These are phyloP conservation scores for Boletus mariae DNA, from an alignment of 1,284 basidiomycete genomes.

Conservation along the genomic window DNA sequence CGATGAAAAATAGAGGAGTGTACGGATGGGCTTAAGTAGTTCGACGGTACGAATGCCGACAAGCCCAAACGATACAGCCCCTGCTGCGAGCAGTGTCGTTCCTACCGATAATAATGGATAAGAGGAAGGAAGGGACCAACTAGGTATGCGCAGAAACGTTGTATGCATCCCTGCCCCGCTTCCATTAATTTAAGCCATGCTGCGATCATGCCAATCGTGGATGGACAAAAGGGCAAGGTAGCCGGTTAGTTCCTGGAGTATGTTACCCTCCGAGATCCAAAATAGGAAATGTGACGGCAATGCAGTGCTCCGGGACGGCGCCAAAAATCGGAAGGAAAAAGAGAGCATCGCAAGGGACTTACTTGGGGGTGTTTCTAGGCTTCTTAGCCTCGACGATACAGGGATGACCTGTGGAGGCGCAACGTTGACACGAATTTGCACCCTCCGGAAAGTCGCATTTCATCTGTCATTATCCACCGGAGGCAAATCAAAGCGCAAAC, in stretches of 20 bases:
- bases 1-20: not conserved
- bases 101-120: conserved; percentile 8
- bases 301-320: conserved; percentile 17
- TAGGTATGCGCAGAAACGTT: not conserved
- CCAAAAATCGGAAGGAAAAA: conserved; percentile 1
- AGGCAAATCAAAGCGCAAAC: conserved; percentile 7
- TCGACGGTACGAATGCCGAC: conserved; percentile 3
- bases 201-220: conserved; percentile 11
- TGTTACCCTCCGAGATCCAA: conserved; percentile 20
- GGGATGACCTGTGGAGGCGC: conserved; percentile 61
- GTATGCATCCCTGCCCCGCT: conserved; percentile 5
- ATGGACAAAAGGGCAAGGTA: conserved; percentile 7
- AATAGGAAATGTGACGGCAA: conserved; percentile 24
- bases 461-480: conserved; percentile 49
- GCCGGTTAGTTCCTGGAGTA: conserved; percentile 12
- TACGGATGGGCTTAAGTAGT: conserved; percentile 26
- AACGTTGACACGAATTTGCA: conserved; percentile 69
- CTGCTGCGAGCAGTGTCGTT: conserved; percentile 13
- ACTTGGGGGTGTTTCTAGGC: conserved; percentile 73
- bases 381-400: conserved; percentile 80
- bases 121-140: conserved; percentile 2
- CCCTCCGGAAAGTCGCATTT: conserved; percentile 71
- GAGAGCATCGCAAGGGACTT: conserved; percentile 37
- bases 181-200: conserved; percentile 12
- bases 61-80: conserved; percentile 10